Conservation (phyloP, 1,139 yeast genomes). For the Meyerozyma smithsonii region DNA sequence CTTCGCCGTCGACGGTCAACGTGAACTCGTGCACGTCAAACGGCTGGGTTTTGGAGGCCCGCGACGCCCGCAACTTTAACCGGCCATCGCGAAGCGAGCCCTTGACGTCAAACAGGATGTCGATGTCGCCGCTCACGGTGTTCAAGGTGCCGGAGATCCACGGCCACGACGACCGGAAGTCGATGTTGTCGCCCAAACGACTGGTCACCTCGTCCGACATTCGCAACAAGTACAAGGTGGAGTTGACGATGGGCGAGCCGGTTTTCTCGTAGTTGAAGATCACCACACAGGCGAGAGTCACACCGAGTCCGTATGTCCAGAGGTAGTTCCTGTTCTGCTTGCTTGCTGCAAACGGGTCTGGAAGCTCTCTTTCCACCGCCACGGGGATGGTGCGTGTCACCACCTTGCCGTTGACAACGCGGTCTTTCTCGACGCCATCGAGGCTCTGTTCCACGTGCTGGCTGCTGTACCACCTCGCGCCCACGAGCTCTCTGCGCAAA, state of each 20-base stretch:
- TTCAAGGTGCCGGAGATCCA: constrained; percentile 87
- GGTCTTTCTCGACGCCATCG: neutral
- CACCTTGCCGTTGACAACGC: neutral
- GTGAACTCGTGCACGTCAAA: constrained; percentile 60
- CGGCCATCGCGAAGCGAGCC: constrained; percentile 57
- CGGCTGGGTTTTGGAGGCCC: constrained; percentile 51
- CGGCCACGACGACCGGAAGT: constrained; percentile 68
- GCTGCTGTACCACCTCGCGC: neutral
- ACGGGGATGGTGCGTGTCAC: constrained; percentile 29
- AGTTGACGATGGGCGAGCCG: constrained; percentile 79
- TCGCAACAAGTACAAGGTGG: constrained; percentile 82
- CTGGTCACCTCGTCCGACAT: constrained; percentile 67
- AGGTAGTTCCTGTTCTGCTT: constrained; percentile 51
- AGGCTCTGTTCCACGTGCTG: neutral
- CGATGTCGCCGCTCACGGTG: constrained; percentile 76
- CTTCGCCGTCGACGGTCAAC: constrained; percentile 35
- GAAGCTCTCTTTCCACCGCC: constrained; percentile 61
- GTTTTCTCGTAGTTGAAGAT: constrained; percentile 91
- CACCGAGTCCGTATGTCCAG: constrained; percentile 56
- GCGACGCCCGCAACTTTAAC: constrained; percentile 53
- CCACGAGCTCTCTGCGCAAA: neutral
- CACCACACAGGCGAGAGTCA: constrained; percentile 60
- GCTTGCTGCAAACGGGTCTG: constrained; percentile 65
- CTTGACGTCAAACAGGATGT: constrained; percentile 63
- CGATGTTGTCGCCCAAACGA: constrained; percentile 69